Conservation (phyloP, 1,284 basidiomycete species). For the Rhodotorula mucilaginosa region DNA sequence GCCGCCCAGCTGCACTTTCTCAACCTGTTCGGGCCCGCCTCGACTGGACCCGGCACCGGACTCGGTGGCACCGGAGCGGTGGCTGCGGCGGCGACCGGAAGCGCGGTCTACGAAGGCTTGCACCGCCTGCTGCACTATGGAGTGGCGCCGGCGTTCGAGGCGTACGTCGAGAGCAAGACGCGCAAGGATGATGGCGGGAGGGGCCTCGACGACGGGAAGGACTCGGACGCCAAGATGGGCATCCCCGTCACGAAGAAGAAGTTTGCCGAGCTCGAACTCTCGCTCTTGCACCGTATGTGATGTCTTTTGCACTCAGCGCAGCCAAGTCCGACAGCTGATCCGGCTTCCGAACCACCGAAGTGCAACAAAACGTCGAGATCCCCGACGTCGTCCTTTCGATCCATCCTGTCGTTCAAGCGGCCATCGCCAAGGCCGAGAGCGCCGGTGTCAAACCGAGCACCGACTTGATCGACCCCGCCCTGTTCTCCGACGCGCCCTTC, state of each 20-base stretch:
- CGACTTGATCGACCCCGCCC: conserved; percentile 68
- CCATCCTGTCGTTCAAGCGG: conserved; percentile 82
- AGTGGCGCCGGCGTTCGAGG: conserved; percentile 97
- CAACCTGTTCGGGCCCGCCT: conserved; percentile 79
- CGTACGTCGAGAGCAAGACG: conserved; percentile 67
- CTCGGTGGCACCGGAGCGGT: conserved; percentile 42
- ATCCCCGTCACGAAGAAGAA: conserved; percentile 99
- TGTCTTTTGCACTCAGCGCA: neutral
- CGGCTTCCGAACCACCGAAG: conserved; percentile 1
- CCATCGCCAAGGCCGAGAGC: conserved; percentile 73
- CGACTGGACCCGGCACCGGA: conserved; percentile 53
- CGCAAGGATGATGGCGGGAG: conserved; percentile 25
- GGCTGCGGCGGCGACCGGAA: conserved; percentile 47
- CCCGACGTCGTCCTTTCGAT: conserved; percentile 92
- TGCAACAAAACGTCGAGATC: conserved; percentile 98
- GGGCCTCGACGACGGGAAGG: conserved; percentile 57
- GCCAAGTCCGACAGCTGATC: no score
- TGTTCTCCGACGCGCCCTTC: conserved; percentile 83
- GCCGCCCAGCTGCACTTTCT: conserved; percentile 86
- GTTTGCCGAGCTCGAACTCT: conserved; percentile 97
- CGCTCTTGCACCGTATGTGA: conserved; percentile 67
- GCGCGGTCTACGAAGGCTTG: conserved; percentile 85
- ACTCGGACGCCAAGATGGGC: conserved; percentile 67
- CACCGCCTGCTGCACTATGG: conserved; percentile 95
- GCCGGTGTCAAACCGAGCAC: conserved; percentile 65